Percentiles rank a stretch among this genome's conserved stretches.
Evolutionary conservation across 2,329 filamentous ascomycete genomes (phyloP).

Genomic region (Verticillium tricorpus): DNA sequence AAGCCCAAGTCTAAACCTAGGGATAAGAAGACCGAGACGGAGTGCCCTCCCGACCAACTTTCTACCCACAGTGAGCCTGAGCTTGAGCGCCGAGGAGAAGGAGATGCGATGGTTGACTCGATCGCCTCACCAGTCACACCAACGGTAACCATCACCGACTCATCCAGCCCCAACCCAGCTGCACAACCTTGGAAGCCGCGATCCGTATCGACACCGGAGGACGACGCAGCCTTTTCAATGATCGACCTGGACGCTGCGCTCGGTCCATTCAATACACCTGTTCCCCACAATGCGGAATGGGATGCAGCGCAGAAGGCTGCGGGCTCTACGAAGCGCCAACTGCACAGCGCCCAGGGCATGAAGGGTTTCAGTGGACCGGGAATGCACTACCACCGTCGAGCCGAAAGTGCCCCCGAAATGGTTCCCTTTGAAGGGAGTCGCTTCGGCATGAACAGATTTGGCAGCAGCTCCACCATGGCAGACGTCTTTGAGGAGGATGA

Average conservation of each 20-base stretch:
- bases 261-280: slow-evolving; percentile 83
- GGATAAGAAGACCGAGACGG: slow-evolving; percentile 21
- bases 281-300: slow-evolving; percentile 59
- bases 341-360: slow-evolving; percentile 73
- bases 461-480: slow-evolving; percentile 70
- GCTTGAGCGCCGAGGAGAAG: slow-evolving; percentile 16
- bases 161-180: slow-evolving; percentile 21
- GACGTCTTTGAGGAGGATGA: slow-evolving; percentile 87
- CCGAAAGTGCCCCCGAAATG: slow-evolving; percentile 77
- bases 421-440: slow-evolving; percentile 64
- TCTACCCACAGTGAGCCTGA: slow-evolving; percentile 6
- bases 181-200: slow-evolving; percentile 30
- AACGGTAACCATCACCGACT: slow-evolving; percentile 36
- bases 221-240: slow-evolving; percentile 70
- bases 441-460: slow-evolving; percentile 56
- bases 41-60: neutral
- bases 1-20: slow-evolving; percentile 55
- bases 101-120: slow-evolving; percentile 17
- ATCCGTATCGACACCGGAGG: slow-evolving; percentile 35
- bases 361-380: slow-evolving; percentile 64
- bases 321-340: slow-evolving; percentile 56
- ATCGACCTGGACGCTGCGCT: slow-evolving; percentile 94
- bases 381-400: slow-evolving; percentile 71
- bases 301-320: slow-evolving; percentile 60
- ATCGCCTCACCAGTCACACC: slow-evolving; percentile 28